A percentile compares a stretch with the other conserved stretches of the same genome.
Evolutionary conservation across 257 asterid species (phyloP).

Genomic region (Penstemon barbatus): DNA sequence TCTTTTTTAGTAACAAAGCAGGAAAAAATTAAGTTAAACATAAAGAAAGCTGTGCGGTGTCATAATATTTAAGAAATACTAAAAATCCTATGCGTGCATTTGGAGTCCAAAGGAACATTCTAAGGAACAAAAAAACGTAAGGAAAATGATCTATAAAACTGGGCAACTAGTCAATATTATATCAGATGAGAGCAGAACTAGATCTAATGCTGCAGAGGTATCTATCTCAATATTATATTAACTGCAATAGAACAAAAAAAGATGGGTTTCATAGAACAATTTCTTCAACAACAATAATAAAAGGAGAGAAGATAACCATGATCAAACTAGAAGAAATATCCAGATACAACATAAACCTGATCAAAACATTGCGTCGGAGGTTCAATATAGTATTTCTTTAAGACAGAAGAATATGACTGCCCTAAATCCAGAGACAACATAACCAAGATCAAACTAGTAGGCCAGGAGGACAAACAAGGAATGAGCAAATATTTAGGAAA

Average conservation of each 20-base stretch:
- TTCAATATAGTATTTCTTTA: too few relatives aligned
- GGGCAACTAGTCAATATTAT: neutral
- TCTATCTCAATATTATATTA: too few relatives aligned
- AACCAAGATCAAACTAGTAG: too few relatives aligned
- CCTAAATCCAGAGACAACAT: too few relatives aligned
- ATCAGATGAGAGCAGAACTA: neutral
- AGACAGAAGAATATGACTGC: too few relatives aligned
- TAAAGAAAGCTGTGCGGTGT: neutral
- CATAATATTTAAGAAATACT: too few relatives aligned
- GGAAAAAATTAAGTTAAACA: neutral
- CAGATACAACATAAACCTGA: too few relatives aligned
- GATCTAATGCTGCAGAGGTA: neutral
- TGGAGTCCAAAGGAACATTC: too few relatives aligned
- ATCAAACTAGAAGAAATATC: neutral
- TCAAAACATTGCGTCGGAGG: too few relatives aligned
- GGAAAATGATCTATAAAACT: neutral
- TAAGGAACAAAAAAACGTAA: neutral
- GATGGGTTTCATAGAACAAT: too few relatives aligned
- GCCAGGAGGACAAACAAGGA: neutral
- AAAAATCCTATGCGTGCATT: too few relatives aligned
- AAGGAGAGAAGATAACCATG: neutral
- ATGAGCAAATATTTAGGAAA: neutral
- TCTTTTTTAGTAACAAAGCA: slow-evolving; percentile 23
- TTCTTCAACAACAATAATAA: neutral
- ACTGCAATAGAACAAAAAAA: too few relatives aligned